Evolutionary conservation across 768 basidiomycete species (phyloP).

Genomic region (Calocera viscosa): DNA sequence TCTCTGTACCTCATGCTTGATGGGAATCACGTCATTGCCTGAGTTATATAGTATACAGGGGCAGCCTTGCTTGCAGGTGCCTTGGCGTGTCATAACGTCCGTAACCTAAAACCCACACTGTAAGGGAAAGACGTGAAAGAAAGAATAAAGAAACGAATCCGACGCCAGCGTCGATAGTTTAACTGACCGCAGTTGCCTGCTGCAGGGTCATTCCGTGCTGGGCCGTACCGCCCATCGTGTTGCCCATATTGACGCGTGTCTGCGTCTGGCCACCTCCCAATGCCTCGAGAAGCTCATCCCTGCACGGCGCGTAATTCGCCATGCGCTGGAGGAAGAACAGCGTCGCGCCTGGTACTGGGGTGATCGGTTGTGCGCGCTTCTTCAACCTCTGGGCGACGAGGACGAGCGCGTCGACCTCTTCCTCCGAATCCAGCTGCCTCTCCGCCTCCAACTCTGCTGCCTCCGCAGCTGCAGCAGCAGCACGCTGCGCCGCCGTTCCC

Average conservation of each 20-base stretch:
- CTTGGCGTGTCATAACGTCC: not conserved
- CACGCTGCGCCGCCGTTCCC: constrained; percentile 29
- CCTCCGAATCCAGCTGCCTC: constrained; percentile 3
- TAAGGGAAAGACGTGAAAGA: not conserved
- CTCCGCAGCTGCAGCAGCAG: constrained; percentile 32
- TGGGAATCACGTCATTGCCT: constrained; percentile 1
- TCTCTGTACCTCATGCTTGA: not conserved
- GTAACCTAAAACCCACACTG: no score
- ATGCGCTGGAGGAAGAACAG: not conserved
- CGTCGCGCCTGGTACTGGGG: not conserved
- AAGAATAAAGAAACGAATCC: not conserved
- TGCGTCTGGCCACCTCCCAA: not conserved
- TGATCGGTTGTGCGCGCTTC: constrained; percentile 2
- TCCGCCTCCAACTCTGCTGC: constrained; percentile 15
- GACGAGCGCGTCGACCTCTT: not conserved
- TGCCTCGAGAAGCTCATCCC: not conserved
- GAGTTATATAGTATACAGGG: not conserved
- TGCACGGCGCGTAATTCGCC: not conserved
- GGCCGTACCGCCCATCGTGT: not conserved
- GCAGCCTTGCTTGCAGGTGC: not conserved
- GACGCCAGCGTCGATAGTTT: not conserved
- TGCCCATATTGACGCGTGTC: not conserved
- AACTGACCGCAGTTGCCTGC: not conserved
- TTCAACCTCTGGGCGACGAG: not conserved
- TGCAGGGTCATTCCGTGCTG: constrained; percentile 1